Evolutionary conservation across 306 rosid genomes (phyloP), one percentile per base, ranked within the genome.

Genomic region (Cucurbita argyrosperma): DNA sequence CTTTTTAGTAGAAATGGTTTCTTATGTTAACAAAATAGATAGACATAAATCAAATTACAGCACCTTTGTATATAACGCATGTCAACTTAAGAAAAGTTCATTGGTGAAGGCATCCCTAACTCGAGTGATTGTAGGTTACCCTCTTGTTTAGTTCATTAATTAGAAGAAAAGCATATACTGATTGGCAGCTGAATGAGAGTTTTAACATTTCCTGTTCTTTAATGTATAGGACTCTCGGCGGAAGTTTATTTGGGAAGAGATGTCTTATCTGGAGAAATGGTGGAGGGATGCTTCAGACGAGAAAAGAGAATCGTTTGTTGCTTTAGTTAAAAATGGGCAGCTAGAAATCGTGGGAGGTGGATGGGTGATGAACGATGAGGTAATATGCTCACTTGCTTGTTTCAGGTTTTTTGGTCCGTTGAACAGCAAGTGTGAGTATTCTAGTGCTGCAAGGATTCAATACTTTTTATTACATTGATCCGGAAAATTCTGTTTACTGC

Each of bases 311-410:
- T 77, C 88, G 10, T 91, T 94, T 72, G 75, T 64, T 67, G 77
- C 78, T 60, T 84, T 94, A 79, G 96, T 94, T 39, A 89, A 83
- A 72, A 87, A 76, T 79, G 99, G 99, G 77, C 99, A 91, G 91
- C 78, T 94, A 4, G 99, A 94, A 84, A 91, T 94, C 79, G 99
- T 94, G 78, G 99, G 99, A 83, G 99, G 99, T 47, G 99, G 99
- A 83, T 94, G 99, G 99, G 99, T 94, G 72, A 94, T 94, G 99
- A 94, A 94, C 74, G 99, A 94, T 67, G 99, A 94, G 99, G 99
- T 94, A 85, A 12, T 85, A 46, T 56, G 37, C 77, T 77, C 58
- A 72, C 50, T 71, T 73, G 26, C 47, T 9, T 74, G 19, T 57
- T 6, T 30, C 35, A 74, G 77, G n/a, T n/a, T 14, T 46, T 75